These are phyloP conservation scores for Mycena metata DNA, from an alignment of 768 basidiomycete genomes.

Conservation along the genomic window DNA sequence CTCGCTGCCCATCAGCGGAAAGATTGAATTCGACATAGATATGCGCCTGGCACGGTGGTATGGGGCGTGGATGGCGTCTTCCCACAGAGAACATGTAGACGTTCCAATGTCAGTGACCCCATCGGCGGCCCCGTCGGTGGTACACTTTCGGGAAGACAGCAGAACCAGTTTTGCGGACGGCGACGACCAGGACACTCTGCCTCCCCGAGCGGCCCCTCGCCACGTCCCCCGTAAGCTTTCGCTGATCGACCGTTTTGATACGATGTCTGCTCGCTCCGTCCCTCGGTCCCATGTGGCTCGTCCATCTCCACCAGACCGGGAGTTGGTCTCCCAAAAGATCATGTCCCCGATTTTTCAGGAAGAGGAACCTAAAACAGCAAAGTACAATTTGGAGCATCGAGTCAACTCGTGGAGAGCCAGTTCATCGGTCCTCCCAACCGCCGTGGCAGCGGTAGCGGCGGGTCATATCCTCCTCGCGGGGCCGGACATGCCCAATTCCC, in stretches of 20 bases:
- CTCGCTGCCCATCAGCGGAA: slow-evolving; percentile 76
- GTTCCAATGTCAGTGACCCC: slow-evolving; percentile 54
- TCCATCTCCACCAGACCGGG: slow-evolving; percentile 46
- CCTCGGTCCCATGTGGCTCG: slow-evolving; percentile 43
- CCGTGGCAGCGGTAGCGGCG: slow-evolving; percentile 47
- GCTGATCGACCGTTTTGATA: slow-evolving; percentile 74
- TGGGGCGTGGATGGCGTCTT: slow-evolving; percentile 73
- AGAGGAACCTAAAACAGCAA: slow-evolving; percentile 68
- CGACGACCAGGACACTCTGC: slow-evolving; percentile 50
- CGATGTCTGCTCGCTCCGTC: slow-evolving; percentile 54
- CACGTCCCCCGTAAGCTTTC: slow-evolving; percentile 78
- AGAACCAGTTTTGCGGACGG: slow-evolving; percentile 60
- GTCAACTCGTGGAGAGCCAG: slow-evolving; percentile 78
- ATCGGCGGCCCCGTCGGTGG: slow-evolving; percentile 57
- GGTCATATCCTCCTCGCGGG: slow-evolving; percentile 67
- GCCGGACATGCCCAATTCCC: slow-evolving; percentile 62
- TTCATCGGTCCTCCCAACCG: slow-evolving; percentile 64
- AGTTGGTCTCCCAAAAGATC: slow-evolving; percentile 47
- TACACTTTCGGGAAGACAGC: slow-evolving; percentile 70
- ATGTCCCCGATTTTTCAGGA: slow-evolving; percentile 77
- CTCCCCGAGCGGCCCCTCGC: slow-evolving; percentile 51
- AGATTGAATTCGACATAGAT: slow-evolving; percentile 92
- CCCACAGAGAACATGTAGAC: slow-evolving; percentile 59
- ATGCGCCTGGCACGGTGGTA: slow-evolving; percentile 83
- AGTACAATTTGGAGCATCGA: slow-evolving; percentile 64